Evolutionary conservation across 1,284 basidiomycete species (phyloP), one percentile per base, ranked within the genome.

Genomic region (Puccinia sorghi): DNA sequence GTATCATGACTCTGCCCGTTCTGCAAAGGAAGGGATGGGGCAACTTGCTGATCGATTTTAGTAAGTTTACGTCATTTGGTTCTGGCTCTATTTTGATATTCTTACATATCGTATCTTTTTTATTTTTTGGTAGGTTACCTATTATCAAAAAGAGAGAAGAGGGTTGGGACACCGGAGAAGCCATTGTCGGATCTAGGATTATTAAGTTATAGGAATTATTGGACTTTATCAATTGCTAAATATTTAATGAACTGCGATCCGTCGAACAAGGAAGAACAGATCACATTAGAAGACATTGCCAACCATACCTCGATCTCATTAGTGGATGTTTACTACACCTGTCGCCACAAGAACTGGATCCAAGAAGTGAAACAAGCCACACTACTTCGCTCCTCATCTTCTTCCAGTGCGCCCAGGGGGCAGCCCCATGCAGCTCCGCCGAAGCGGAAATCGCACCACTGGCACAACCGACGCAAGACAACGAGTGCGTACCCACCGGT

Each of bases 1-100:
- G 97, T 86, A 99, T 99, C 84, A 97, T 99, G 95, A 99, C 97
- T 12, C 86, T 99, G 56, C 97, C 97, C 0, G 92, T 98, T 54
- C 88, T 94, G 81, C 97, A 99, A 84, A 87, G 97, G 80, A 90
- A 92, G 83, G 94, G 94, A 0, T 97, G 94, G 93, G 94, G 94
- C 9, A 93, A 94, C 85, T 87, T 93, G 78, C 87, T 97, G 82
- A 97, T 97, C 83, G 97, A 93, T 85, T 97, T 97, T 86, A 98
- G 95, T 97, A 85, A 84, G 94, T 88, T 70, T n/a, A 4, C 32
- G 32, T 27, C 27, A 12, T 56, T 41, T 64, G 3, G 22, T 37
- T 25, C 20, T 50, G 1, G 25, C 27, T 54, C 56, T 27, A 8
- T 77, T 63, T 27, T 80, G 71, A 43, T 59, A 61, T 50, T 79